Base-by-base conservation (phyloP, 345 rosid genomes). In the Bruguiera parviflora region DNA sequence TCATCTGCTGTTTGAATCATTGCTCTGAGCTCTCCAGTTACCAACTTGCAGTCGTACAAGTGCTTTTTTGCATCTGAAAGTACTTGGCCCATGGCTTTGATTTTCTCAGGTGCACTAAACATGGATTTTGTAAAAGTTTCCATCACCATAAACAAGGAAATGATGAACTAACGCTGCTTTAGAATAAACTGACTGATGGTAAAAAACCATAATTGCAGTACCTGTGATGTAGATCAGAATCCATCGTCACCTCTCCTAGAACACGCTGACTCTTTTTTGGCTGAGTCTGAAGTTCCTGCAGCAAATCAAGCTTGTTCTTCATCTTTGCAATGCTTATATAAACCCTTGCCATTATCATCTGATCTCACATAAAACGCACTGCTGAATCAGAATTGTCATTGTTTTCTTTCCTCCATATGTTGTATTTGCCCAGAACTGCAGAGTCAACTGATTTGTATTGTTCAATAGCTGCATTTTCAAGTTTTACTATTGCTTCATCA, bases 1-100 rank as follows among this genome's bases (percentile, higher is more conserved):
- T 92, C 99, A 65, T 96, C 99, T 29, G 98, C 96, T 18, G 89
- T 83, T 80, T 87, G 96, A 80, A 96, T 96, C 96, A 96, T 92
- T 59, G 98, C 99, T 80, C 99, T 89, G 62, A 96, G 92, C 84
- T 87, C 90, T 80, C 92, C 97, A 25, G 97, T 92, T 58, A 92
- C 96, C 78, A 89, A 77, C 71, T 89, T 90, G 88, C 99, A 96
- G 78, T 96, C 98, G 68, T 90, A 96, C 72, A 96, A 70, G 74
- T 90, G 85, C 70, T 82, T 90, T 79, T 83, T 85, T 46, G 92
- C 96, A 84, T 88, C 89, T 49, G 96, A 75, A 74, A 96, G 77
- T 73, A 84, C 88, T 78, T 90, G 93, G 61, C 98, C 98, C 97
- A 96, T 87, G 46, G 80, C 88, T 84, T 92, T 90, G 35, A 96